phyloP scores from a whole-genome alignment of 106 monocot species.

The Gastrodia elata region DNA sequence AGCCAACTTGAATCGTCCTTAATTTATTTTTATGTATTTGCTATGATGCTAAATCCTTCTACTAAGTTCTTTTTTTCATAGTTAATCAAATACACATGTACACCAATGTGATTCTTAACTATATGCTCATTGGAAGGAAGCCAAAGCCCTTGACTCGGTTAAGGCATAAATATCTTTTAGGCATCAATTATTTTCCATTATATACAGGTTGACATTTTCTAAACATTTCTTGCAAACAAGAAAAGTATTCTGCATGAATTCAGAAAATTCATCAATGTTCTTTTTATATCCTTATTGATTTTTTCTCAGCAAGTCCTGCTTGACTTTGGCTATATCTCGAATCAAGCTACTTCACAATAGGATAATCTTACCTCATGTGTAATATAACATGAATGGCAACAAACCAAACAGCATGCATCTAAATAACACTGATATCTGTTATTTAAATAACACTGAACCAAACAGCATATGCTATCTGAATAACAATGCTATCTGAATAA shows the following conservation, averaged over 20 bases:
- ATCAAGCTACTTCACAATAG: conserved; percentile 88
- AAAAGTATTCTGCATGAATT: not conserved
- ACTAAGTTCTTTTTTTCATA: too few species aligned
- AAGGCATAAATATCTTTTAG: not conserved
- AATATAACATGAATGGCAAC: too few species aligned
- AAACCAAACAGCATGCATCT: too few species aligned
- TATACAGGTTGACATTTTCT: not conserved
- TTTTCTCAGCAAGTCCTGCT: conserved; percentile 75
- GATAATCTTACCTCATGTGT: too few species aligned
- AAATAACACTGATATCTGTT: too few species aligned
- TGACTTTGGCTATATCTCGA: conserved; percentile 81
- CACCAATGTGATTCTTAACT: not conserved
- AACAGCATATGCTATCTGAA: too few species aligned
- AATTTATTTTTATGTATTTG: not conserved
- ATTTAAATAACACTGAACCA: too few species aligned
- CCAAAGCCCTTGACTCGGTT: not conserved
- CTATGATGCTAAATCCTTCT: not conserved
- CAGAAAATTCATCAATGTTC: not conserved
- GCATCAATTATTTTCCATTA: not conserved
- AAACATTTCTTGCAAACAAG: not conserved
- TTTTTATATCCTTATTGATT: not conserved
- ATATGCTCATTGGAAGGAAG: not conserved
- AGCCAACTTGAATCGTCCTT: not conserved
- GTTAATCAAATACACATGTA: too few species aligned
- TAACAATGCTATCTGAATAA: too few species aligned